A percentile compares a stretch with the other conserved stretches of the same genome.
These are phyloP conservation scores for Lagenaria siceraria DNA, from an alignment of 306 rosid species.

Conservation along the genomic window DNA sequence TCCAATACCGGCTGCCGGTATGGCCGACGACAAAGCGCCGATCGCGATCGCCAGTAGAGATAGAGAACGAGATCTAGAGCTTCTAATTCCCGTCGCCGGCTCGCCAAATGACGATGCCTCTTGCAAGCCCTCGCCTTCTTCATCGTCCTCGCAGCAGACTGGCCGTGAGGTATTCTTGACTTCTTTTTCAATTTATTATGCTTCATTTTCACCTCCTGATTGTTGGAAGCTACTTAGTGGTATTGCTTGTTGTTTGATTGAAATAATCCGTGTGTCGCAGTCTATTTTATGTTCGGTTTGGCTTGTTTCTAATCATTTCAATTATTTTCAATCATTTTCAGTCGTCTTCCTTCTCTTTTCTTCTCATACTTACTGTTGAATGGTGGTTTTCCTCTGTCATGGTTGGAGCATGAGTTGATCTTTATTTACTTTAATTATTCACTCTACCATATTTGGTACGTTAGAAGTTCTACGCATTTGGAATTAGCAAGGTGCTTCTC, in stretches of 20 bases:
- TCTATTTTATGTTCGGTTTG: background rate
- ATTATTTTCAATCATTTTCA: background rate
- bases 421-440: background rate
- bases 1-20: background rate
- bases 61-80: conserved; percentile 72
- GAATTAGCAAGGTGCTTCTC: background rate
- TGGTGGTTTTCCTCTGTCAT: background rate
- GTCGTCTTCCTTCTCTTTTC: background rate
- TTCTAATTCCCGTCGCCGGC: conserved; percentile 65
- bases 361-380: background rate
- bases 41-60: conserved; percentile 50
- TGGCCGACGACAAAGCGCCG: conserved; percentile 63
- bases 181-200: background rate
- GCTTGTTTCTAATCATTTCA: background rate
- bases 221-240: background rate
- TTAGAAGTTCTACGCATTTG: background rate
- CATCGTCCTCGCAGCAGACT: conserved; percentile 45
- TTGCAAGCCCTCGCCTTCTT: conserved; percentile 39
- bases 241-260: background rate
- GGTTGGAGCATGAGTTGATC: background rate
- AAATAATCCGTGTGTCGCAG: background rate
- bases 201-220: background rate
- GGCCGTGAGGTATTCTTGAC: conserved; percentile 46
- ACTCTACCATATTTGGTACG: background rate
- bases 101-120: conserved; percentile 23